Evolutionary conservation across 371 early-diverging fungal species (phyloP), one percentile per base, ranked within the genome.

Genomic region (Lichtheimia corymbifera): DNA sequence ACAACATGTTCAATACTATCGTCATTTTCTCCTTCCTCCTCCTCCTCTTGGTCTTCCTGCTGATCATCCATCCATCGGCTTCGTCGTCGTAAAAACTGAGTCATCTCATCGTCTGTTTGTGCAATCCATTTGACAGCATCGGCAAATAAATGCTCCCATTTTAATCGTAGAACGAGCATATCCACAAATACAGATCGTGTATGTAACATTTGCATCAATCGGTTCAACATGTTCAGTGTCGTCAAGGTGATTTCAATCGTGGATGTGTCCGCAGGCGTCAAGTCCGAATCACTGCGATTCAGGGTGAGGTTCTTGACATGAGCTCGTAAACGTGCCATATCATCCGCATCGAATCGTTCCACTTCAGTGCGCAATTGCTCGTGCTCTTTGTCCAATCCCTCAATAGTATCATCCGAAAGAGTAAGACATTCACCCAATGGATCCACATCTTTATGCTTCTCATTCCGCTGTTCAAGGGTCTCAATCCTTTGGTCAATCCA

Each of bases 241-340:
- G 74, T 72, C 12, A 79, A 59, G 3, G 81, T 83, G 25, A 80
- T 80, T 64, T 79, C 79, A 50, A 83, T 83, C 0, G 81, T 83
- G 1, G 79, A 72, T 0, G 83, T 79, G 64, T 83, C 83, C n/a
- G 83, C 83, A 4, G 83, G 83, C 22, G 74, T 77, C 50, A 83
- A 50, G 3, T 80, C 77, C 9, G 62, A 56, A 15, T 67, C 66
- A 3, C 64, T 59, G 5, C 64, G 65, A 22, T 55, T 66, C 4
- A 59, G 54, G 1, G 80, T 75, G 45, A 80, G 64, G 40, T 59
- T 67, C 63, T 77, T 79, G 27, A 79, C 83, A 63, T 83, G 83
- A 15, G 72, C 62, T 25, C 81, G 68, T n/a, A 83, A 50, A 17
- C 81, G 70, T 18, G 75, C 64, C 76, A 83, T 80, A 60, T 78